These are phyloP conservation scores for Medicago truncatula DNA, from an alignment of 306 rosid species.

Conservation along the genomic window DNA sequence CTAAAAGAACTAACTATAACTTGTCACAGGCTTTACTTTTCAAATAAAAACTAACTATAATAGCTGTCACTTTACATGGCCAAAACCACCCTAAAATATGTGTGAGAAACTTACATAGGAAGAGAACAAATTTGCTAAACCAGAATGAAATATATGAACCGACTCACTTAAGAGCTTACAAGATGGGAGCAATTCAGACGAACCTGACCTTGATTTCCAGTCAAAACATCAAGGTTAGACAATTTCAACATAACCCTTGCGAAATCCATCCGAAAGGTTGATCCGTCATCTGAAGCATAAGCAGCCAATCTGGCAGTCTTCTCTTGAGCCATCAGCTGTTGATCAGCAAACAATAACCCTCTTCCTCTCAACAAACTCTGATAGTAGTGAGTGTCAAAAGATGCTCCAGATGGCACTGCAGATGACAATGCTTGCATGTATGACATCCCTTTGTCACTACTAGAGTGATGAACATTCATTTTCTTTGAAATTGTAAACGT, in stretches of 20 bases:
- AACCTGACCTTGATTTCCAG: constrained; percentile 50
- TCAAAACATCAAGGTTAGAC: constrained; percentile 52
- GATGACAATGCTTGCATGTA: constrained; percentile 51
- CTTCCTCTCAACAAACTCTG: constrained; percentile 1
- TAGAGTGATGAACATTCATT: too few relatives aligned
- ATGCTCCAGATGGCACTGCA: too few relatives aligned
- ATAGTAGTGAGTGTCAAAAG: constrained; percentile 75
- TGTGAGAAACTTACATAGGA: too few relatives aligned
- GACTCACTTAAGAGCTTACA: constrained; percentile 4
- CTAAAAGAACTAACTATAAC: too few relatives aligned
- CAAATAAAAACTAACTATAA: too few relatives aligned
- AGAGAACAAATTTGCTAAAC: too few relatives aligned
- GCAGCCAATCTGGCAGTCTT: constrained; percentile 63
- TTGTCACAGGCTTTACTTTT: too few relatives aligned
- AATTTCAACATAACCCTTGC: background rate
- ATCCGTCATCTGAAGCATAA: constrained; percentile 80
- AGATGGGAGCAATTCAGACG: constrained; percentile 51
- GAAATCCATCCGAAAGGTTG: constrained; percentile 78
- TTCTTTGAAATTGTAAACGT: too few relatives aligned
- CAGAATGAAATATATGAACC: constrained; percentile 1
- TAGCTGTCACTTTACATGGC: too few relatives aligned
- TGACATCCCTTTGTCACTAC: too few relatives aligned
- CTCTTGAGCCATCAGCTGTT: constrained; percentile 49
- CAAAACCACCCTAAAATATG: too few relatives aligned
- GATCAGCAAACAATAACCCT: constrained; percentile 64